Conservation (phyloP, 78 protist species). For the Tieghemostelium lacteum region DNA sequence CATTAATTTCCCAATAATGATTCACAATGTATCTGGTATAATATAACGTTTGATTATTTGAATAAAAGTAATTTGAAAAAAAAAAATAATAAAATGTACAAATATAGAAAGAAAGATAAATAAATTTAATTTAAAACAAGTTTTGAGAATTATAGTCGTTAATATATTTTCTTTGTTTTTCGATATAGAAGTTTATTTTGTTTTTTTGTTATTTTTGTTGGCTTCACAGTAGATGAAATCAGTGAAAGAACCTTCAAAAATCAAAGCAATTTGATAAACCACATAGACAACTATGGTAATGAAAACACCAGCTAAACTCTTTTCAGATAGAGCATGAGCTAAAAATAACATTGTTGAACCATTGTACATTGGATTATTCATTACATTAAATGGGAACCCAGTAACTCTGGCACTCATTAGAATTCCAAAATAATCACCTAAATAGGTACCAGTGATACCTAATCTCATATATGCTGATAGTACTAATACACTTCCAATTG, state of each 20-base stretch:
- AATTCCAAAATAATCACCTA: conserved; percentile 94
- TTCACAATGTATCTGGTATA: too few relatives aligned
- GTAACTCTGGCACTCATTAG: conserved; percentile 85
- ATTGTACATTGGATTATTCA: conserved; percentile 90
- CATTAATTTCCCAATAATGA: too few relatives aligned
- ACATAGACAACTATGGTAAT: conserved; percentile 47
- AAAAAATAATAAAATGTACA: too few relatives aligned
- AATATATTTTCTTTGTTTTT: too few relatives aligned
- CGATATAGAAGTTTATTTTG: too few relatives aligned
- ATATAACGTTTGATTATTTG: too few relatives aligned
- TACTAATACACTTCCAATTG: conserved; percentile 79
- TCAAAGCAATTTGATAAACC: conserved; percentile 70
- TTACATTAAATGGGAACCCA: conserved; percentile 92
- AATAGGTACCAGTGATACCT: conserved; percentile 93
- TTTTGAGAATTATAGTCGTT: too few relatives aligned
- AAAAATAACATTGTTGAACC: conserved; percentile 87
- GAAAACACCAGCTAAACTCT: conserved; percentile 74
- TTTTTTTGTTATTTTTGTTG: conserved; percentile 20
- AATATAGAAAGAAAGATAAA: too few relatives aligned
- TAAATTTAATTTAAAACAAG: too few relatives aligned
- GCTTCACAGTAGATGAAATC: conserved; percentile 50
- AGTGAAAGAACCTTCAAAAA: conserved; percentile 77
- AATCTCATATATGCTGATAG: conserved; percentile 61
- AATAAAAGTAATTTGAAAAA: too few relatives aligned
- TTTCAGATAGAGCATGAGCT: conserved; percentile 57